Percentiles rank a stretch among this genome's conserved stretches.
phyloP scores from a whole-genome alignment of 306 rosid genomes.

The Lathyrus oleraceus region DNA sequence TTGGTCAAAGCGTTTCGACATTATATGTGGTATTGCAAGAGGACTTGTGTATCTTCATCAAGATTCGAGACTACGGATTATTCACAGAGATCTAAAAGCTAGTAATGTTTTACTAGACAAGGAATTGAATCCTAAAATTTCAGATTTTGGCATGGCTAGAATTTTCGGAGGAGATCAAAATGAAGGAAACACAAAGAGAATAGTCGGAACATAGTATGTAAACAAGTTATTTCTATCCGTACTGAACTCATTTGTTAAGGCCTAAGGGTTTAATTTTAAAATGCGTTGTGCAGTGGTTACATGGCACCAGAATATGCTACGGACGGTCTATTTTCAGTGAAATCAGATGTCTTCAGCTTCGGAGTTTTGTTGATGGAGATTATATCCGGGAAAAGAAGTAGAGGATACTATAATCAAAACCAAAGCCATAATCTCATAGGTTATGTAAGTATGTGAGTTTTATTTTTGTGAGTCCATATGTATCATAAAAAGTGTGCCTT shows the following conservation, averaged over 20 bases:
- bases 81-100: slow-evolving; percentile 66
- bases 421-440: slow-evolving; percentile 54
- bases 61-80: slow-evolving; percentile 59
- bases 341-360: slow-evolving; percentile 50
- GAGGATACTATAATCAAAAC: slow-evolving; percentile 51
- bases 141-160: slow-evolving; percentile 75
- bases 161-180: slow-evolving; percentile 58
- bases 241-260: neutral
- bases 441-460: slow-evolving; percentile 46
- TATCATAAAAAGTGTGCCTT: neutral
- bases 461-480: neutral
- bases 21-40: slow-evolving; percentile 52
- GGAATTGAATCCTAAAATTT: slow-evolving; percentile 64
- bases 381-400: slow-evolving; percentile 54
- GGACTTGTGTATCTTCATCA: slow-evolving; percentile 71
- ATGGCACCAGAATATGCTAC: slow-evolving; percentile 76
- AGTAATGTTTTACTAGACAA: slow-evolving; percentile 66
- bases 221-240: neutral
- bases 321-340: slow-evolving; percentile 57
- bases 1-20: slow-evolving; percentile 58
- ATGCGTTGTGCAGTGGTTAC: slow-evolving; percentile 46
- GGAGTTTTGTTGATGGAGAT: slow-evolving; percentile 60
- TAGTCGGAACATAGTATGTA: slow-evolving; percentile 72
- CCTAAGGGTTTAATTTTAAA: slow-evolving; percentile 3
- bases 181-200: slow-evolving; percentile 63